Conservation (phyloP, 352 stramenopile species). For the Globisporangium canariense region DNA sequence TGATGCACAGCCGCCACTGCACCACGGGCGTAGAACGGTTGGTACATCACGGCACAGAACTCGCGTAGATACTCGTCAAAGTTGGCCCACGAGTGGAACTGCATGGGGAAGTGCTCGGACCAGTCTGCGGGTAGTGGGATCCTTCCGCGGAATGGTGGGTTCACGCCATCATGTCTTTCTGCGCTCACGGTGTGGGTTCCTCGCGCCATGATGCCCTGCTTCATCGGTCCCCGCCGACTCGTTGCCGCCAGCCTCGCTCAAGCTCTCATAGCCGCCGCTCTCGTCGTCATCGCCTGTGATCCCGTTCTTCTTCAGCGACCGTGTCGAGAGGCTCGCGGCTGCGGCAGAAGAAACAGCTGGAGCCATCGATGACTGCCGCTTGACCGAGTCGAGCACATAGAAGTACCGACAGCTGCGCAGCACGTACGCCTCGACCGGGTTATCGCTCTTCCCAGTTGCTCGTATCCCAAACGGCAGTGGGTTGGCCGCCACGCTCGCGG, state of each 20-base stretch:
- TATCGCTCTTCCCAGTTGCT: conserved; percentile 7
- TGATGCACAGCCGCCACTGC: background rate
- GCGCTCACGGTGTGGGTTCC: background rate
- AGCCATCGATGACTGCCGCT: conserved; percentile 25
- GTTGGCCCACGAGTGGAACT: background rate
- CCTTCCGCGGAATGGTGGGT: background rate
- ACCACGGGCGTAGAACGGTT: background rate
- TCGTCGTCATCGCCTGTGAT: background rate
- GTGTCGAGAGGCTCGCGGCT: background rate
- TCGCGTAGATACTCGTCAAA: background rate
- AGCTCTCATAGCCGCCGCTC: background rate
- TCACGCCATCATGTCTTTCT: background rate
- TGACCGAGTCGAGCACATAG: conserved; percentile 56
- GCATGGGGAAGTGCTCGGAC: background rate
- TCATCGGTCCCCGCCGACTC: background rate
- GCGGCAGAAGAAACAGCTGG: background rate
- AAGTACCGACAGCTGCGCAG: conserved; percentile 68
- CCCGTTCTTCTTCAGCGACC: background rate
- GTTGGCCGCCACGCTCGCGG: conserved; percentile 15
- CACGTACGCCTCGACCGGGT: conserved; percentile 45
- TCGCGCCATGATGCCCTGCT: background rate
- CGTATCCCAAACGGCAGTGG: background rate
- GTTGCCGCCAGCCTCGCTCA: background rate
- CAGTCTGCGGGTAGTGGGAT: background rate
- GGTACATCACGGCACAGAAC: background rate